A percentile compares a stretch with the other conserved stretches of the same genome.
These are phyloP conservation scores for Camellia japonica DNA, from an alignment of 148 eudicot genomes.

Conservation along the genomic window DNA sequence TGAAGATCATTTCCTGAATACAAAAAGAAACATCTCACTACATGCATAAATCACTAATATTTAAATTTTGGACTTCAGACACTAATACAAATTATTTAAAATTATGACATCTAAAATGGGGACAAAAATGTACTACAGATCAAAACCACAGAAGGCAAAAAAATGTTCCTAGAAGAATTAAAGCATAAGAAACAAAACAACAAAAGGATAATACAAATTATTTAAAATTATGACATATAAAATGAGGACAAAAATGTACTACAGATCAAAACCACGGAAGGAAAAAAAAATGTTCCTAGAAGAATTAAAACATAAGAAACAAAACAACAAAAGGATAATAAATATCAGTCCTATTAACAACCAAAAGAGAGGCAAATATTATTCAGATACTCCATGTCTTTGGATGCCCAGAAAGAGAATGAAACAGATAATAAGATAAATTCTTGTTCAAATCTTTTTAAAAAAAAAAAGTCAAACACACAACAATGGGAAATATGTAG, in stretches of 20 bases:
- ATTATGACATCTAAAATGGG: no score
- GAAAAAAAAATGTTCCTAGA: background rate
- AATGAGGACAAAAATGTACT: background rate
- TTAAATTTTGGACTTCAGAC: background rate
- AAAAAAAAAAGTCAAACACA: background rate
- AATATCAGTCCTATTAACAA: background rate
- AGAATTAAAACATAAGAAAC: background rate
- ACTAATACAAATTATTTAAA: no score
- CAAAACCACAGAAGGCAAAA: background rate
- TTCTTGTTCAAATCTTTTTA: background rate
- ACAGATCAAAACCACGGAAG: background rate
- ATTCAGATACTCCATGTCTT: slow-evolving; percentile 35
- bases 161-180: background rate
- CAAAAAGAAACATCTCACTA: background rate
- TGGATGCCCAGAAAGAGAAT: slow-evolving; percentile 3
- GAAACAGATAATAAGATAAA: slow-evolving; percentile 10
- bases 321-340: slow-evolving; percentile 1
- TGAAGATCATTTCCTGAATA: slow-evolving; percentile 82
- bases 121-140: background rate
- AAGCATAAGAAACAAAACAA: background rate
- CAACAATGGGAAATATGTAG: background rate
- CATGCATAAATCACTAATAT: no score
- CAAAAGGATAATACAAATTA: background rate
- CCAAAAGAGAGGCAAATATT: slow-evolving; percentile 12
- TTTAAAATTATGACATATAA: no score